Percentiles rank a stretch among this genome's conserved stretches.
Conservation (phyloP, 2,329 filamentous ascomycete genomes). For the Pseudopyricularia javanii region DNA sequence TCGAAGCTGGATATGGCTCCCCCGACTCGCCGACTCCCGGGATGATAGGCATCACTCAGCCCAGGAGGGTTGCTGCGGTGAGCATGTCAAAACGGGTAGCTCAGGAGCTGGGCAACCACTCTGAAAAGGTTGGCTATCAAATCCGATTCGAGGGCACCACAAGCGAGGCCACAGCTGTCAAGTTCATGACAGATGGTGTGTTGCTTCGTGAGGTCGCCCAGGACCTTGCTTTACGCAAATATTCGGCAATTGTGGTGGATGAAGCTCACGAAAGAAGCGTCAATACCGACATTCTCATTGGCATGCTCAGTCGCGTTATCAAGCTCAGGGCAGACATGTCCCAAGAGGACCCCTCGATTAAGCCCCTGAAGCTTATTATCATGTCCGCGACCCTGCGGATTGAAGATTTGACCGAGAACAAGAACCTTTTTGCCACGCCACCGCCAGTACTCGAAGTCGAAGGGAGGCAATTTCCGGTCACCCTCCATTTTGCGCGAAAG, state of each 20-base stretch:
- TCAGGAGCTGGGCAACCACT: conserved; percentile 69
- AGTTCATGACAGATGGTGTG: conserved; percentile 99
- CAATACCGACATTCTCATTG: conserved; percentile 96
- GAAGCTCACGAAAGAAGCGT: conserved; percentile 96
- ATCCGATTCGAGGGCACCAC: conserved; percentile 89
- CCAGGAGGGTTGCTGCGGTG: conserved; percentile 84
- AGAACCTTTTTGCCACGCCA: conserved; percentile 60
- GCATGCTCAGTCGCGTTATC: conserved; percentile 88
- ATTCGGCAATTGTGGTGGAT: conserved; percentile 89
- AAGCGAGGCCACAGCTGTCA: conserved; percentile 71
- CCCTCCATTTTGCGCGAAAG: conserved; percentile 72
- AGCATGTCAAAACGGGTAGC: conserved; percentile 92
- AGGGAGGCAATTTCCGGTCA: conserved; percentile 83
- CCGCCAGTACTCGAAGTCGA: conserved; percentile 84
- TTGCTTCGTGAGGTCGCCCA: conserved; percentile 81
- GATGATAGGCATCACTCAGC: conserved; percentile 91
- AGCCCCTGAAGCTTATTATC: conserved; percentile 84
- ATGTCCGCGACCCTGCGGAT: conserved; percentile 95
- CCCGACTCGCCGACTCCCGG: conserved; percentile 68
- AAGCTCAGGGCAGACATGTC: conserved; percentile 67
- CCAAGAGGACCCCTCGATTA: conserved; percentile 55
- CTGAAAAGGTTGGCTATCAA: conserved; percentile 75
- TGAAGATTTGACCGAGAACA: conserved; percentile 79
- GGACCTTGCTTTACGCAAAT: conserved; percentile 78
- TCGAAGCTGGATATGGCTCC: conserved; percentile 83